Evolutionary conservation across 352 stramenopile species (phyloP).

Genomic region (Globisporangium carolinianum): DNA sequence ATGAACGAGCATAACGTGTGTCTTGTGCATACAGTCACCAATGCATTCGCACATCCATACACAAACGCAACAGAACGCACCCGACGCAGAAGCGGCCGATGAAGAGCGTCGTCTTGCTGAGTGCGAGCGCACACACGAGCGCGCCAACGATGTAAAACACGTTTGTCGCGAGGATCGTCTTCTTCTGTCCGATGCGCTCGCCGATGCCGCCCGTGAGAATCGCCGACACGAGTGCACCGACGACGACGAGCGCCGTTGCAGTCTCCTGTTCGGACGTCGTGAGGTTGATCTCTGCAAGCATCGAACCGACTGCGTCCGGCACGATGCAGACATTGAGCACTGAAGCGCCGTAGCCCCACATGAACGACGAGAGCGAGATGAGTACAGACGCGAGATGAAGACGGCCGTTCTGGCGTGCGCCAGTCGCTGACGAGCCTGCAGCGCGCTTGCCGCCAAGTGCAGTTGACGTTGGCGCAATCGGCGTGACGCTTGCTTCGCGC

Average conservation of each 20-base stretch:
- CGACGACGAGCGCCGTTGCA: slow-evolving; percentile 64
- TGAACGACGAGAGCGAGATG: slow-evolving; percentile 69
- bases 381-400: slow-evolving; percentile 50
- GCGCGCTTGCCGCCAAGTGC: not conserved
- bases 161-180: slow-evolving; percentile 66
- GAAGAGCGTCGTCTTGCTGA: slow-evolving; percentile 55
- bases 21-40: not conserved
- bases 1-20: not conserved
- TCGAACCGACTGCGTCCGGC: slow-evolving; percentile 54
- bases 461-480: not conserved
- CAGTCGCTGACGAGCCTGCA: not conserved
- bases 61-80: slow-evolving; percentile 1
- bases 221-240: slow-evolving; percentile 64
- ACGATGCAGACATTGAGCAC: slow-evolving; percentile 82
- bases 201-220: slow-evolving; percentile 44
- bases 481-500: slow-evolving; percentile 11
- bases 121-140: slow-evolving; percentile 45
- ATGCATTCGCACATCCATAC: not conserved
- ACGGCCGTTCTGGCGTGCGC: not conserved
- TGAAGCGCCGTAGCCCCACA: slow-evolving; percentile 65
- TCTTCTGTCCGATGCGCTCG: slow-evolving; percentile 54
- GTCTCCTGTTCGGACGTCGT: slow-evolving; percentile 64
- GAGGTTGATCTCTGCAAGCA: slow-evolving; percentile 70
- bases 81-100: slow-evolving; percentile 53
- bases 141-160: slow-evolving; percentile 58